A percentile compares a stretch with the other conserved stretches of the same genome.
Conservation (phyloP, 1,139 yeast genomes). For the Pneumocystis murina region DNA sequence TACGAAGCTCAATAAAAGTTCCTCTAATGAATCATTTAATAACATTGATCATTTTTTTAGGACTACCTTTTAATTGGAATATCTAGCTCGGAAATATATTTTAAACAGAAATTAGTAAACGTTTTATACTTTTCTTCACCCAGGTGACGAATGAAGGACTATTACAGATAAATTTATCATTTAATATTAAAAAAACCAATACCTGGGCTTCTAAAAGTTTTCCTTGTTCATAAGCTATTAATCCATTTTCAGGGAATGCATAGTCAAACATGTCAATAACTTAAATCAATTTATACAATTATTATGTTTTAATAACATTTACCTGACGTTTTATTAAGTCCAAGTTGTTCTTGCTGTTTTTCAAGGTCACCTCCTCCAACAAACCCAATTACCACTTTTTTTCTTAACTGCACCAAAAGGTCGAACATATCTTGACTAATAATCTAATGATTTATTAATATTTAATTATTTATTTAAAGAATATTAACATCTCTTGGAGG, state of each 20-base stretch:
- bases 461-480: background rate
- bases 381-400: conserved; percentile 87
- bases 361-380: conserved; percentile 95
- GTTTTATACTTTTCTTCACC: conserved; percentile 91
- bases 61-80: conserved; percentile 46
- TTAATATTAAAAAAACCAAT: background rate
- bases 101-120: conserved; percentile 69
- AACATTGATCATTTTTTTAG: background rate
- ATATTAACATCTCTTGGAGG: conserved; percentile 65
- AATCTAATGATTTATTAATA: conserved; percentile 7
- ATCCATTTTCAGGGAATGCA: conserved; percentile 94
- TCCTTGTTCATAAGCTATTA: conserved; percentile 91
- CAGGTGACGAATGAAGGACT: conserved; percentile 78
- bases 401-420: conserved; percentile 57
- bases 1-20: conserved; percentile 95
- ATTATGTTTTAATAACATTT: conserved; percentile 22
- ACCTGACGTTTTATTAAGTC: conserved; percentile 31
- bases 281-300: background rate
- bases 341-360: conserved; percentile 93
- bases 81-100: conserved; percentile 71
- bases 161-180: background rate
- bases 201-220: conserved; percentile 68
- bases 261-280: conserved; percentile 69
- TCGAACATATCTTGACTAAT: conserved; percentile 69
- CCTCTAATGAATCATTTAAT: conserved; percentile 52